Evolutionary conservation across 2,329 filamentous ascomycete species (phyloP).

Genomic region (Emergomyces pasteurianus): DNA sequence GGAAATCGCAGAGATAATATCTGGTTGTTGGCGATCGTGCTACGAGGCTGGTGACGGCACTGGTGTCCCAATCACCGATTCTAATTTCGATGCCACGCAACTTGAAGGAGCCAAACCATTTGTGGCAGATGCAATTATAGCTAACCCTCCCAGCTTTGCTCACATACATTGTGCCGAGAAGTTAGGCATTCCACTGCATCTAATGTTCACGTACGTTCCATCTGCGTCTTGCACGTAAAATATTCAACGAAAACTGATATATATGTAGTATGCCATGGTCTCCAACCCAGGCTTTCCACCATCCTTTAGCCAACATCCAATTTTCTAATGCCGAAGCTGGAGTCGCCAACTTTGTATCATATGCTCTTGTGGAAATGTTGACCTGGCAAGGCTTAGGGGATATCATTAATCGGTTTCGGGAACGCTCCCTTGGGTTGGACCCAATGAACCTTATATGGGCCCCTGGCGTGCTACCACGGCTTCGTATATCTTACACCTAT

Average conservation of each 20-base stretch:
- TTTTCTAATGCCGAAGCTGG: conserved; percentile 61
- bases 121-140: conserved; percentile 78
- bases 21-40: conserved; percentile 78
- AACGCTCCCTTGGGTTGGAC: conserved; percentile 61
- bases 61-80: conserved; percentile 39
- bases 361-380: conserved; percentile 78
- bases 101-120: conserved; percentile 50
- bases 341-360: conserved; percentile 74
- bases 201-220: conserved; percentile 71
- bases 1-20: conserved; percentile 67
- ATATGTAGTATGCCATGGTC: conserved; percentile 68
- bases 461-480: conserved; percentile 62
- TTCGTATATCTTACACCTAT: conserved; percentile 77
- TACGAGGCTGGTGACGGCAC: conserved; percentile 63
- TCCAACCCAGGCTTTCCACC: conserved; percentile 71
- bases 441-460: conserved; percentile 71
- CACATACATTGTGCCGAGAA: conserved; percentile 72
- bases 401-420: conserved; percentile 77
- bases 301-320: conserved; percentile 73
- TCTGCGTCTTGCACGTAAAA: not conserved
- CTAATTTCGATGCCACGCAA: conserved; percentile 37
- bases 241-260: conserved; percentile 8
- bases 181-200: conserved; percentile 61
- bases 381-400: conserved; percentile 89
- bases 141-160: conserved; percentile 67